A percentile compares a stretch with the other conserved stretches of the same genome.
Conservation (phyloP, 148 eudicot genomes). For the Euryodendron excelsum region DNA sequence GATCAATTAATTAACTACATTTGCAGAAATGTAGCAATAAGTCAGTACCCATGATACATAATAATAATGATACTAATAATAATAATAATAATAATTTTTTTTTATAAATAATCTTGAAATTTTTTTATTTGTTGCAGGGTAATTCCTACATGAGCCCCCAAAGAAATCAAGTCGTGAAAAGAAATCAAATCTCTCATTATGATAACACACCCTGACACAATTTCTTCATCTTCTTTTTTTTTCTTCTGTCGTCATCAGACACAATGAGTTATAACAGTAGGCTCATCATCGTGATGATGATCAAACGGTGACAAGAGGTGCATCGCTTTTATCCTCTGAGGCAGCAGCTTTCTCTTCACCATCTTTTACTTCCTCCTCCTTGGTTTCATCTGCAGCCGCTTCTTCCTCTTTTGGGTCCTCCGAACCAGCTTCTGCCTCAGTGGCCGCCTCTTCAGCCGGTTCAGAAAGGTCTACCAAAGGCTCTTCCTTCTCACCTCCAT, state of each 20-base stretch:
- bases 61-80: too few relatives aligned
- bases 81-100: too few relatives aligned
- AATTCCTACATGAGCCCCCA: constrained; percentile 6
- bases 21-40: constrained; percentile 1
- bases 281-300: neutral
- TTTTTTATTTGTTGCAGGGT: neutral
- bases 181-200: neutral
- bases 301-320: constrained; percentile 44
- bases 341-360: too few relatives aligned
- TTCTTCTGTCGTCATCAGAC: too few relatives aligned
- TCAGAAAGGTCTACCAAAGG: neutral
- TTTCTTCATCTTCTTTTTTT: too few relatives aligned
- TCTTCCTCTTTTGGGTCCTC: constrained; percentile 25
- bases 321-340: constrained; percentile 43
- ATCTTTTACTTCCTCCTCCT: constrained; percentile 16
- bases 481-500: constrained; percentile 31
- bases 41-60: neutral
- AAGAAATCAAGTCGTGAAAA: neutral
- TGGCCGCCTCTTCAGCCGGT: neutral
- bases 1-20: neutral
- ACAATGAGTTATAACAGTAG: neutral
- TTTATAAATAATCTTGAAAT: neutral
- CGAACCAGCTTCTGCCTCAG: constrained; percentile 7
- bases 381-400: constrained; percentile 13
- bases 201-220: neutral